These are phyloP conservation scores for Cucurbita moschata DNA, from an alignment of 306 rosid genomes.

Conservation along the genomic window DNA sequence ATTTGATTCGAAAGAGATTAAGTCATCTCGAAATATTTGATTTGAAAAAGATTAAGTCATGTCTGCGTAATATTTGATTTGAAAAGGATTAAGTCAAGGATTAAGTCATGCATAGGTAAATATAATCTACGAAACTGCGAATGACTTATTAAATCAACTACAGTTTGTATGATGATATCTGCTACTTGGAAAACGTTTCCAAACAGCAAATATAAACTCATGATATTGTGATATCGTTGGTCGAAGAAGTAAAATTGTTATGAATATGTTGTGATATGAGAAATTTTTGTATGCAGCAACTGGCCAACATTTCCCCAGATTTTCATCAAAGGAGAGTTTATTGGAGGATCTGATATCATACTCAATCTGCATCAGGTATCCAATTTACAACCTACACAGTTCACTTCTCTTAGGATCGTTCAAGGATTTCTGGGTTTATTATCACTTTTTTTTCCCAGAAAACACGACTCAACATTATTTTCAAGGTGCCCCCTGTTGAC, in stretches of 20 bases:
- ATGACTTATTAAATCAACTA: not conserved
- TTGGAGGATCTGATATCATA: constrained; percentile 84
- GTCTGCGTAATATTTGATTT: not conserved
- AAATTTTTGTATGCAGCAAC: constrained; percentile 24
- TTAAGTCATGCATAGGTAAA: not conserved
- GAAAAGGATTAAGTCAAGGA: not conserved
- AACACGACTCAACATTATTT: not conserved
- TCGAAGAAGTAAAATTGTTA: not conserved
- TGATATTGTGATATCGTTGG: not conserved
- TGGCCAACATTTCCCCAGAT: constrained; percentile 94
- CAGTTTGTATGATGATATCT: not conserved
- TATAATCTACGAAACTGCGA: not conserved
- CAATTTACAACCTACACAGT: not conserved
- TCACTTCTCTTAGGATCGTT: not conserved
- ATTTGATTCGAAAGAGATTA: not conserved
- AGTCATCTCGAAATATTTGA: not conserved
- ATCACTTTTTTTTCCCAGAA: not conserved
- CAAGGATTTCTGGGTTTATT: not conserved
- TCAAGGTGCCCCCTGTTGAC: constrained; percentile 1
- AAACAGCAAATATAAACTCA: not conserved
- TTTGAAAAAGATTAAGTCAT: not conserved
- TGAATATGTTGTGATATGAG: not conserved
- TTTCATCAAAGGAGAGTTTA: constrained; percentile 83
- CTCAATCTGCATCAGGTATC: constrained; percentile 74
- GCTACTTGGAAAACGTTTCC: too few relatives aligned